Conservation (phyloP, 1,139 yeast genomes). For the Pichia sp. region DNA sequence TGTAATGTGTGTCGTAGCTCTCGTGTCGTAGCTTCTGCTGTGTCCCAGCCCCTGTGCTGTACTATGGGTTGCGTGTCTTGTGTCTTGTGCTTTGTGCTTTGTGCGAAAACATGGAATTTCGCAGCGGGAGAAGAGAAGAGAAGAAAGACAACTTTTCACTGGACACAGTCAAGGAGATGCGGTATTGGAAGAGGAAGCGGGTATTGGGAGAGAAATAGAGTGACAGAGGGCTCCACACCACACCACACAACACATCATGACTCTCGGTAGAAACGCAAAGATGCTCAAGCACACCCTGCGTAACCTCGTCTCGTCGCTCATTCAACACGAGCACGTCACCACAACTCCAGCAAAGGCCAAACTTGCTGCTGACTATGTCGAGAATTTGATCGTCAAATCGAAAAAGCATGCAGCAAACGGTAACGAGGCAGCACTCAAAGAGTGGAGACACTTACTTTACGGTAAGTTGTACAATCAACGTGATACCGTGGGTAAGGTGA, state of each 20-base stretch:
- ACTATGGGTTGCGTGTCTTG: no score
- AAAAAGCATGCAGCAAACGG: slow-evolving; percentile 26
- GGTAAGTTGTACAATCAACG: slow-evolving; percentile 36
- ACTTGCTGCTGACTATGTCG: slow-evolving; percentile 51
- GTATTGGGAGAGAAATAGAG: no score
- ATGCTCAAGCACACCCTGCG: slow-evolving; percentile 48
- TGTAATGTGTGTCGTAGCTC: no score
- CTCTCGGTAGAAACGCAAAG: slow-evolving; percentile 27
- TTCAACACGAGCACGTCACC: slow-evolving; percentile 60
- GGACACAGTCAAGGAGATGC: no score
- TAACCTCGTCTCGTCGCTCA: slow-evolving; percentile 57
- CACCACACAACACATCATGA: no score
- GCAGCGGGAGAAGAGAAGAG: background rate
- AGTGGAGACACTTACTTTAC: slow-evolving; percentile 25
- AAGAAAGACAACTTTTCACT: background rate
- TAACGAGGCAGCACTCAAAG: slow-evolving; percentile 22
- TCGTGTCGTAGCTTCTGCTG: no score
- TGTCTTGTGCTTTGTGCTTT: no score
- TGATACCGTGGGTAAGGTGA: slow-evolving; percentile 48
- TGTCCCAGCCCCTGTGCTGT: no score
- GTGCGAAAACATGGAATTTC: no score
- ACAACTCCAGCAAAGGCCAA: slow-evolving; percentile 71
- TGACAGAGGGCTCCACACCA: no score
- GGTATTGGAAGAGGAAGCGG: no score
- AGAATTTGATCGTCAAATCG: slow-evolving; percentile 48